Base-by-base conservation (phyloP, 257 asterid species). In the Forsythia viridissima region DNA sequence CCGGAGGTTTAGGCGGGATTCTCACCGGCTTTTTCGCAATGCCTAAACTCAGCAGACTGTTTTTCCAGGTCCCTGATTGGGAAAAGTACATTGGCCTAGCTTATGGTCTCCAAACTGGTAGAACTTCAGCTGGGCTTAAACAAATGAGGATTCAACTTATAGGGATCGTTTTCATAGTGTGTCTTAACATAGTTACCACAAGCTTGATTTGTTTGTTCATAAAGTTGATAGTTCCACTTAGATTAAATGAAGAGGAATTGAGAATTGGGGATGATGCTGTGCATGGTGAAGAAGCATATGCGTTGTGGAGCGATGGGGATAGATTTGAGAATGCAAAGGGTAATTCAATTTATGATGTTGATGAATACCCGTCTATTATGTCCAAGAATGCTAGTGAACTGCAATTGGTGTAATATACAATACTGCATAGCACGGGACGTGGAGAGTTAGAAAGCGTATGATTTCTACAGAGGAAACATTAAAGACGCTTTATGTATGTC, bases 251-350 rank as follows among this genome's bases (percentile, higher is more conserved):
- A 13, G 87, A 85, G 7, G 87, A 79, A 63, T 1, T 87, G 71
- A 42, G 73, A 34, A 38, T 82, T 39, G 91, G 89, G 41, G 90
- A 90, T 48, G 78, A 74, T 0, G 86, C 79, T 38, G 84, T 86
- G 0, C 91, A 87, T 77, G 90, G 90, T 11, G 91, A 86, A 72
- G 87, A 68, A 78, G 89, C 88, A 4, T 89, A 83, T 76, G 89
- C 76, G 4, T 63, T 77, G 66, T 57, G 77, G 73, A 79, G 63
- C 57, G 85, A 77, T 16, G 87, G 81, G 15, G 80, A 75, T 24
- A 24, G 30, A 84, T 82, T 84, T 77, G 82, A 77, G 4, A 80
- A 81, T 70, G n/a, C 78, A 2, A 88, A 84, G 82, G 37, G 73
- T 48, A 87, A 86, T 80, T 81, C 87, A 3, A 7, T 81, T 40